Conservation (phyloP, 2,329 filamentous ascomycete species). For the Fusarium anguioides region DNA sequence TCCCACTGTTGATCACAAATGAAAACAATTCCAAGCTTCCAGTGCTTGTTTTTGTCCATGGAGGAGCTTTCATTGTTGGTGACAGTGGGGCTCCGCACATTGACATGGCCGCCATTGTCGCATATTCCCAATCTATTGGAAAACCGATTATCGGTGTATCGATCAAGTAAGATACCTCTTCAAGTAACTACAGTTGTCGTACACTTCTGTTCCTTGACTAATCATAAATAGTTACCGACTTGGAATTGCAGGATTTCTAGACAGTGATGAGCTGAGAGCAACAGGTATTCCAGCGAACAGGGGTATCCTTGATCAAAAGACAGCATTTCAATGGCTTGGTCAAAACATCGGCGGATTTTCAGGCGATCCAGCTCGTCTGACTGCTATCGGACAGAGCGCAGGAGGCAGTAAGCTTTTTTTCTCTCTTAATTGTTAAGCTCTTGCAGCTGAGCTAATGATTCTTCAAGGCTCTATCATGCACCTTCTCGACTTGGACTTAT, state of each 20-base stretch:
- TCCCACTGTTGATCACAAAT: fast-evolving
- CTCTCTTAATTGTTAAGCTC: no score
- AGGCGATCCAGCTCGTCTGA: background rate
- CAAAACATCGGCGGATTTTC: background rate
- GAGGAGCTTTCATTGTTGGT: background rate
- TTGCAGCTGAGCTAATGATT: background rate
- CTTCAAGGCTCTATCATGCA: background rate
- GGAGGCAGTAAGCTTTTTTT: background rate
- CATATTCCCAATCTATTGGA: background rate
- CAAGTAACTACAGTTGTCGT: fast-evolving
- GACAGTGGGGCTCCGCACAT: background rate
- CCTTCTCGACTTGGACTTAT: background rate
- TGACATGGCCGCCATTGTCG: background rate
- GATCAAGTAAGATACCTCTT: background rate
- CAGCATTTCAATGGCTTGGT: background rate
- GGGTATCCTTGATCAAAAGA: background rate
- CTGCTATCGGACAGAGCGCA: background rate
- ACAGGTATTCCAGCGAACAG: background rate
- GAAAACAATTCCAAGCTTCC: background rate
- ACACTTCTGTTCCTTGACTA: background rate
- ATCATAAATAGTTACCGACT: background rate
- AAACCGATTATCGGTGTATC: background rate
- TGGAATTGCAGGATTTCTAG: background rate
- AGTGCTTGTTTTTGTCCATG: background rate
- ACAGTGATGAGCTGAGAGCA: background rate